These are phyloP conservation scores for Saccharomyces hybrid DNA, from an alignment of 1,139 yeast genomes.

Conservation along the genomic window DNA sequence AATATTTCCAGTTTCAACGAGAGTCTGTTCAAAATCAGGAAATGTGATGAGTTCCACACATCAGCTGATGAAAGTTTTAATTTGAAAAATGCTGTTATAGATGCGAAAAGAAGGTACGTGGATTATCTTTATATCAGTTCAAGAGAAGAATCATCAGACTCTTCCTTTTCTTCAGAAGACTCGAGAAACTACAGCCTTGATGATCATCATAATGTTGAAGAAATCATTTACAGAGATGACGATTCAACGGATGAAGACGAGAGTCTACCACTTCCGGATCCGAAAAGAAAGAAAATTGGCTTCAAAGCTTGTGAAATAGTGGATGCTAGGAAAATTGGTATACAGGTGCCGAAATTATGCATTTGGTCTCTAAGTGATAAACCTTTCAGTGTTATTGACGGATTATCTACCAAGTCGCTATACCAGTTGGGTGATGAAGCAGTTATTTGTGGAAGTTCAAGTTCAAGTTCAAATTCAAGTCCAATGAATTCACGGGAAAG, in stretches of 20 bases:
- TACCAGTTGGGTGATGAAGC: constrained; percentile 34
- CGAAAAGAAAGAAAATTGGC: constrained; percentile 48
- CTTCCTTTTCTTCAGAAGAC: background rate
- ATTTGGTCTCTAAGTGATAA: constrained; percentile 83
- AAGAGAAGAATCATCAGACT: background rate
- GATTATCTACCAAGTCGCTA: constrained; percentile 77
- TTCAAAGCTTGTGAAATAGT: constrained; percentile 80
- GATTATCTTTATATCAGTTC: background rate
- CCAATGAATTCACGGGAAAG: background rate
- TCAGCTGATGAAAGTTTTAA: background rate
- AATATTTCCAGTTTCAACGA: background rate
- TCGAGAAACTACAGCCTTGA: constrained; percentile 5
- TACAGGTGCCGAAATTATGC: constrained; percentile 86
- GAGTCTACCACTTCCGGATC: constrained; percentile 58
- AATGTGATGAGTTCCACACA: background rate
- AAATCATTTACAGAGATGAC: constrained; percentile 39
- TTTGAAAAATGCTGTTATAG: background rate
- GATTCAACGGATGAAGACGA: constrained; percentile 92
- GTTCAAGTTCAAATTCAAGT: background rate
- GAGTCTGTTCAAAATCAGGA: background rate
- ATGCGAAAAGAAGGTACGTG: background rate
- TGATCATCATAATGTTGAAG: constrained; percentile 21
- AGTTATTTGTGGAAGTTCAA: background rate
- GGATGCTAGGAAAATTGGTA: constrained; percentile 74
- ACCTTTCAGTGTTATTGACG: constrained; percentile 92